Base-by-base conservation (phyloP, 352 stramenopile genomes). In the Peronosclerospora sorghi region DNA sequence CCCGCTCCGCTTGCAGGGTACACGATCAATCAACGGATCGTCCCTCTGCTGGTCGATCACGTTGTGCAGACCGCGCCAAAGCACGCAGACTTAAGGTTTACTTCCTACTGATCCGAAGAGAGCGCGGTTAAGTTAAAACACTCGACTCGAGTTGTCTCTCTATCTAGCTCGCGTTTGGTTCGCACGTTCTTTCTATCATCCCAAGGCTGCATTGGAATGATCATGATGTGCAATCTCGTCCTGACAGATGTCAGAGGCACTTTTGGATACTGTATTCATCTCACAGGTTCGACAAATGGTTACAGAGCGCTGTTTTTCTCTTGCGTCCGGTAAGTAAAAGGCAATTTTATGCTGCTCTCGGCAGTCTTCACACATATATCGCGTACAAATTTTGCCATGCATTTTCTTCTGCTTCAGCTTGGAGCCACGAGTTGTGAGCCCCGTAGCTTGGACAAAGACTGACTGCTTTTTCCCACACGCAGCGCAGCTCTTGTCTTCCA, bases 31-130 rank as follows among this genome's bases (percentile, higher is more conserved):
- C n/a, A n/a, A n/a, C n/a, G n/a, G n/a, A n/a, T n/a, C 44, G 46
- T 86, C 19, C 73, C 73, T 4, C 51, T 67, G 30, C 83, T 86
- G 73, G 55, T 83, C 2, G 61, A 78, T 30, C 73, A 83, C 54
- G 63, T 86, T 24, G 56, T 71, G 8, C 38, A 50, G 32, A 70
- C 70, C 6, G 70, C 70, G n/a, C 73, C 73, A 0, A 12, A 49
- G 8, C 67, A 55, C 18, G 68, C 68, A 4, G 50, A 79, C 38
- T 41, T 86, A 35, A 73, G 59, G 35, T 86, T 86, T 44, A 72
- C 70, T 5, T 51, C 48, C 26, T 66, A 66, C 38, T 66, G 35
- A n/a, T 34, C 29, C 6, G 29, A n/a, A n/a, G n/a, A n/a, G n/a
- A n/a, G n/a, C n/a, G n/a, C n/a, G n/a, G n/a, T n/a, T n/a, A n/a